Evolutionary conservation across 108 stramenopile species (phyloP).

Genomic region (Mediolabrus comicus): DNA sequence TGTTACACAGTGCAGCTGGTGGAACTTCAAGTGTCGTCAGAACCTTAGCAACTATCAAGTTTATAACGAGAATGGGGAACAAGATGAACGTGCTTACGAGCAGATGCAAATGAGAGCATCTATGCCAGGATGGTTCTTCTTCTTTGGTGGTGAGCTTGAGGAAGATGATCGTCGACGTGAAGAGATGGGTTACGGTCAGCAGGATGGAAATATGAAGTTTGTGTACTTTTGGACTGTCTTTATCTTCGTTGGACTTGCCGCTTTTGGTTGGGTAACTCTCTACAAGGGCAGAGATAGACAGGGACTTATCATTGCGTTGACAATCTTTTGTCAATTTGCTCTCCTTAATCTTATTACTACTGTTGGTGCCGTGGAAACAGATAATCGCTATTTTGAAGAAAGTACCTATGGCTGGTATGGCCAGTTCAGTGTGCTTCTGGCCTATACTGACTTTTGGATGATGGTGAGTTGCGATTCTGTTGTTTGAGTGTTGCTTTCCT

Average conservation of each 20-base stretch:
- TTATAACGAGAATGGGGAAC: conserved; percentile 9
- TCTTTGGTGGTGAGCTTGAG: conserved; percentile 39
- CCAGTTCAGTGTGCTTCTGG: conserved; percentile 57
- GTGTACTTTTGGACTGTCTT: conserved; percentile 54
- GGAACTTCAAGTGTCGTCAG: conserved; percentile 44
- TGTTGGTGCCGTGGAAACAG: conserved; percentile 45
- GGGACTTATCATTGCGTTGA: conserved; percentile 33
- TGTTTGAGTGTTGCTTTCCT: too few species aligned
- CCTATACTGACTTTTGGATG: conserved; percentile 59
- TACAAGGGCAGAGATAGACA: conserved; percentile 25
- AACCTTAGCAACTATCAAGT: conserved; percentile 11
- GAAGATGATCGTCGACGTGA: conserved; percentile 39
- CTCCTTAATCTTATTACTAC: conserved; percentile 55
- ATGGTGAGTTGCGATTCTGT: conserved; percentile 28
- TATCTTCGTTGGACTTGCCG: conserved; percentile 52
- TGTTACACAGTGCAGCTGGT: conserved; percentile 38
- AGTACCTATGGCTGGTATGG: conserved; percentile 56
- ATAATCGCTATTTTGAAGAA: conserved; percentile 51
- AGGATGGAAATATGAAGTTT: conserved; percentile 44
- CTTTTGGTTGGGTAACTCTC: conserved; percentile 42
- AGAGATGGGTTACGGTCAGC: conserved; percentile 24
- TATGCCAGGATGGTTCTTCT: conserved; percentile 48
- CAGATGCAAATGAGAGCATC: conserved; percentile 1
- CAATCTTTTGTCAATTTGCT: conserved; percentile 46
- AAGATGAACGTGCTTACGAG: conserved; percentile 14